Percentiles rank a stretch among this genome's conserved stretches.
Evolutionary conservation across 2,329 filamentous ascomycete species (phyloP).

Genomic region (Nothomitra cinnamomea): DNA sequence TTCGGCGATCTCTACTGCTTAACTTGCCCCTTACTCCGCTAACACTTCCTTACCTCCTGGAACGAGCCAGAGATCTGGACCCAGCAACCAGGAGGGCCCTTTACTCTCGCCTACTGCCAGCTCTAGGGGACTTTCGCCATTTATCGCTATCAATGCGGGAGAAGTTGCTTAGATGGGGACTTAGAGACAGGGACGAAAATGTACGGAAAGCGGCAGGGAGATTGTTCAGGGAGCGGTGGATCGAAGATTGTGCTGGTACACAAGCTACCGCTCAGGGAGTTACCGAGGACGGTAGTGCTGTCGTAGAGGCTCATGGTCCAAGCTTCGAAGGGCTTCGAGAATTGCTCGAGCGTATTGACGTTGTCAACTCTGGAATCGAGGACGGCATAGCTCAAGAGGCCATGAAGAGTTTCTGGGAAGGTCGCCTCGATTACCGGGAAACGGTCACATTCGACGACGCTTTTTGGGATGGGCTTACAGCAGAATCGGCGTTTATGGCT

Average conservation of each 20-base stretch:
- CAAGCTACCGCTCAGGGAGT: slow-evolving; percentile 41
- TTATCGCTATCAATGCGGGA: slow-evolving; percentile 87
- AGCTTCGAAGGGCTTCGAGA: slow-evolving; percentile 76
- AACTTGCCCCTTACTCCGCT: slow-evolving; percentile 76
- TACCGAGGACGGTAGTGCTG: slow-evolving; percentile 21
- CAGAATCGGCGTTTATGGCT: slow-evolving; percentile 78
- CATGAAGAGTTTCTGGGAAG: slow-evolving; percentile 93
- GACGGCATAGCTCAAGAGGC: slow-evolving; percentile 83
- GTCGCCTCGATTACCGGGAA: slow-evolving; percentile 66
- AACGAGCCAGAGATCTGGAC: slow-evolving; percentile 81
- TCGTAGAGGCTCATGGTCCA: slow-evolving; percentile 33
- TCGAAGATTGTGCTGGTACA: slow-evolving; percentile 74
- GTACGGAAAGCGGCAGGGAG: slow-evolving; percentile 83
- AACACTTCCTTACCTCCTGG: slow-evolving; percentile 73
- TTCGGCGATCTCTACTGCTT: slow-evolving; percentile 69
- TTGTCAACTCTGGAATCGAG: slow-evolving; percentile 77
- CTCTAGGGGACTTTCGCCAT: slow-evolving; percentile 84
- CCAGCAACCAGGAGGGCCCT: slow-evolving; percentile 66
- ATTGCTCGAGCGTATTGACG: slow-evolving; percentile 81
- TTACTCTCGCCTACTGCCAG: slow-evolving; percentile 74
- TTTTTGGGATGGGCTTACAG: slow-evolving; percentile 67
- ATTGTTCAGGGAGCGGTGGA: slow-evolving; percentile 90
- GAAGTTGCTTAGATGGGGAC: slow-evolving; percentile 85
- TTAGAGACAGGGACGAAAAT: slow-evolving; percentile 84
- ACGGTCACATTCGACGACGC: slow-evolving; percentile 52